phyloP scores from a whole-genome alignment of 345 rosid species.

The Eutrema heterophyllum region DNA sequence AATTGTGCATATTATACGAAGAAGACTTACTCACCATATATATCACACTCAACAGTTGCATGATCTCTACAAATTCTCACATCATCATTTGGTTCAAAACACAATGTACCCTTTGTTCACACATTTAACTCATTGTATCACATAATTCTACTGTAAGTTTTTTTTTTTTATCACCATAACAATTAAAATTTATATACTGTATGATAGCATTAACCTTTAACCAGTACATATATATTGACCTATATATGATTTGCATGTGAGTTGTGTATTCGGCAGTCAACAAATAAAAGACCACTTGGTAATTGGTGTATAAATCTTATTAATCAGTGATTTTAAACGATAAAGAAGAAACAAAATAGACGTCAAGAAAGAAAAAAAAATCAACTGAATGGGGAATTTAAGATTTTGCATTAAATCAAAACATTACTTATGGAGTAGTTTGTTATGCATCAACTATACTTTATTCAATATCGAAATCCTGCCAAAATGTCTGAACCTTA shows the following conservation, averaged over 20 bases:
- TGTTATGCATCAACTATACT: background rate
- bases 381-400: background rate
- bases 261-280: background rate
- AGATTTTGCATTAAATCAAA: background rate
- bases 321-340: background rate
- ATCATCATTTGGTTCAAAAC: too few species aligned
- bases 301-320: background rate
- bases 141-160: too few species aligned
- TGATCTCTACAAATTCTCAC: too few species aligned
- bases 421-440: background rate
- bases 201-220: background rate
- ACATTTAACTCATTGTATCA: too few species aligned
- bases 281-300: background rate
- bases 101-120: too few species aligned
- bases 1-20: too few species aligned
- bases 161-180: background rate
- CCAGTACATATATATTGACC: background rate
- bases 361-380: background rate
- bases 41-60: too few species aligned
- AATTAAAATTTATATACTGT: background rate
- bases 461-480: background rate
- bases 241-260: background rate
- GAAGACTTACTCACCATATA: too few species aligned
- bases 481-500: conserved; percentile 1
- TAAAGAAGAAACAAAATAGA: background rate